Evolutionary conservation across 768 basidiomycete species (phyloP), one percentile per base, ranked within the genome.

Genomic region (Rhizopogon salebrosus): DNA sequence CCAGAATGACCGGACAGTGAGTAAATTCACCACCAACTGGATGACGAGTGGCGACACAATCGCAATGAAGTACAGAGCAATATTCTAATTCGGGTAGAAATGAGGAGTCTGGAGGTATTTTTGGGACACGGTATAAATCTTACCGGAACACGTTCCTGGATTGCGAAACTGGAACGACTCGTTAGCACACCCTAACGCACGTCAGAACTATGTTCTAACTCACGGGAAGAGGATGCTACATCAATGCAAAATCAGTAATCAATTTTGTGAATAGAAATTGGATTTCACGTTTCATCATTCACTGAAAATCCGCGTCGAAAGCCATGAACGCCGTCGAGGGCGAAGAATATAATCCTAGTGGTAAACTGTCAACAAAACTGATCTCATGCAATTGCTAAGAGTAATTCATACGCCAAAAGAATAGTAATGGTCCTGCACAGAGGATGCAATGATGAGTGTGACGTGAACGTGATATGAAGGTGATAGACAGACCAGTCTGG

Each of bases 1-100:
- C 93, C 94, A 98, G 74, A 83, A 84, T 3, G 84, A 87, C n/a
- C 87, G 80, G 26, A 92, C 73, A 20, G 91, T 86, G 13, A 89
- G 45, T 20, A 83, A 53, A 59, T 90, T 89, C 59, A 95, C 77
- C 18, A 83, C 58, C 18, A 85, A 76, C 62, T 91, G 83, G 39
- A 92, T 70, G 41, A 83, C 61, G 20, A 91, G 64, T 0, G 95
- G 95, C 3, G 89, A 75, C 2, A 85, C 80, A 24, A 79, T 42
- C 10, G 78, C 76, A 48, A 85, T 80, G 11, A 82, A 56, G 58
- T 76, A 78, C 6, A 85, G 62, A 14, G 77, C 80, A 40, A 70
- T 18, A 59, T 76, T 66, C 80, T 84, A 53, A 23, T 22, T 14
- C 43, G 34, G 24, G 48, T 16, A 37, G 42, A 52, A 23, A 38